These are phyloP conservation scores for Beauveria bassiana DNA, from an alignment of 2,329 filamentous ascomycete genomes.

Conservation along the genomic window DNA sequence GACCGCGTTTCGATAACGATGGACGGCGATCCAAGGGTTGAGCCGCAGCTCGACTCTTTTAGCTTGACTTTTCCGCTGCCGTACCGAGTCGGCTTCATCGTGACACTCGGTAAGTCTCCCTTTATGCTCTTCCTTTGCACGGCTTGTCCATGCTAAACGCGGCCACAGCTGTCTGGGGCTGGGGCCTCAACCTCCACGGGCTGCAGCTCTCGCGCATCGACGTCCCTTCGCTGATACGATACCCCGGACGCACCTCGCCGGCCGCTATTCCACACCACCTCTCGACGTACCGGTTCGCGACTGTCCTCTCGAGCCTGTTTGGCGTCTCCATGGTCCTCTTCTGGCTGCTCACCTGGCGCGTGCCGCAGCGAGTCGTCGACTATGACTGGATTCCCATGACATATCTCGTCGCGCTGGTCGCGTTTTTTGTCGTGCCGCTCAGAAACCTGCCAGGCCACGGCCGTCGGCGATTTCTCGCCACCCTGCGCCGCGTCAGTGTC, in stretches of 20 bases:
- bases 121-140: not conserved
- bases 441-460: conserved; percentile 61
- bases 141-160: not conserved
- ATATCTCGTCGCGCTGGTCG: conserved; percentile 65
- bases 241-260: conserved; percentile 65
- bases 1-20: conserved; percentile 32
- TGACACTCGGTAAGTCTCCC: conserved; percentile 63
- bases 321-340: conserved; percentile 67
- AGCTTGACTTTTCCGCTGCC: conserved; percentile 81
- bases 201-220: conserved; percentile 76
- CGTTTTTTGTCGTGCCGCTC: conserved; percentile 66
- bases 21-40: conserved; percentile 68
- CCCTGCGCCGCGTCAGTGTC: conserved; percentile 68
- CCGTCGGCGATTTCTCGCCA: conserved; percentile 66
- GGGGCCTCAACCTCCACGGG: conserved; percentile 87
- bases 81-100: conserved; percentile 78
- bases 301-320: conserved; percentile 65
- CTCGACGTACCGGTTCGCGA: conserved; percentile 80
- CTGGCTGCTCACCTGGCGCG: conserved; percentile 71
- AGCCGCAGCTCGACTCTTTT: conserved; percentile 71
- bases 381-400: conserved; percentile 84
- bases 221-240: conserved; percentile 77
- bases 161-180: conserved; percentile 80
- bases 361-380: conserved; percentile 59
- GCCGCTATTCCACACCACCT: conserved; percentile 68